phyloP scores from a whole-genome alignment of 169 alveolate species.

The Cyclospora cayetanensis region DNA sequence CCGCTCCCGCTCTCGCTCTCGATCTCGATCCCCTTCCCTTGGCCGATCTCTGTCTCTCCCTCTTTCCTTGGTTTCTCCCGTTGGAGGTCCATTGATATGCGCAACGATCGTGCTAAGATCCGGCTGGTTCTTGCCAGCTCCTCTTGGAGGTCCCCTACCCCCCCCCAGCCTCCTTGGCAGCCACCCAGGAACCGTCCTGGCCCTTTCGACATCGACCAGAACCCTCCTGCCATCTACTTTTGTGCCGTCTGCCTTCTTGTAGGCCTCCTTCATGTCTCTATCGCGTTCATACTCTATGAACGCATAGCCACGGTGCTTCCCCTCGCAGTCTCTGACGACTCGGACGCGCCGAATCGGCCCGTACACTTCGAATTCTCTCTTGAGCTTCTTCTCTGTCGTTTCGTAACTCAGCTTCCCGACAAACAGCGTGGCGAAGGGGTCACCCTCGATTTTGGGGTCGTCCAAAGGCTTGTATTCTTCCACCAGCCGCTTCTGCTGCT shows the following conservation, averaged over 20 bases:
- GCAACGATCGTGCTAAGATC: not conserved
- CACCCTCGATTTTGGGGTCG: slow-evolving; percentile 78
- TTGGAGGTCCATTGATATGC: not conserved
- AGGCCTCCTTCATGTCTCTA: slow-evolving; percentile 88
- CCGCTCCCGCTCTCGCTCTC: slow-evolving; percentile 39
- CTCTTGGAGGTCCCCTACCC: slow-evolving; percentile 89
- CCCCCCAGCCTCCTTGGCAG: slow-evolving; percentile 96
- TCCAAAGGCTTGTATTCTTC: slow-evolving; percentile 68
- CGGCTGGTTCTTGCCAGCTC: slow-evolving; percentile 39
- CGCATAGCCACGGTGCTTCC: slow-evolving; percentile 96
- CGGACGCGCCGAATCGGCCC: slow-evolving; percentile 87
- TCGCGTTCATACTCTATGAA: slow-evolving; percentile 95
- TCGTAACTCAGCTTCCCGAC: slow-evolving; percentile 92
- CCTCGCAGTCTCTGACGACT: slow-evolving; percentile 84
- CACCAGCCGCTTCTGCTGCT: slow-evolving; percentile 54
- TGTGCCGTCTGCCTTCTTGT: slow-evolving; percentile 92
- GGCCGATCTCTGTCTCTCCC: slow-evolving; percentile 15
- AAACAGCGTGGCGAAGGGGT: slow-evolving; percentile 95
- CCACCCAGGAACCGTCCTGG: slow-evolving; percentile 95
- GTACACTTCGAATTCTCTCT: slow-evolving; percentile 92
- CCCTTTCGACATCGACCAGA: slow-evolving; percentile 95
- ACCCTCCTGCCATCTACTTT: slow-evolving; percentile 94
- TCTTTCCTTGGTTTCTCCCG: not conserved
- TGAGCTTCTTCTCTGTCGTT: slow-evolving; percentile 92
- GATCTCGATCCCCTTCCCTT: slow-evolving; percentile 46